A percentile compares a stretch with the other conserved stretches of the same genome.
Evolutionary conservation across 2,329 filamentous ascomycete genomes (phyloP).

Genomic region (Fusarium sp.): DNA sequence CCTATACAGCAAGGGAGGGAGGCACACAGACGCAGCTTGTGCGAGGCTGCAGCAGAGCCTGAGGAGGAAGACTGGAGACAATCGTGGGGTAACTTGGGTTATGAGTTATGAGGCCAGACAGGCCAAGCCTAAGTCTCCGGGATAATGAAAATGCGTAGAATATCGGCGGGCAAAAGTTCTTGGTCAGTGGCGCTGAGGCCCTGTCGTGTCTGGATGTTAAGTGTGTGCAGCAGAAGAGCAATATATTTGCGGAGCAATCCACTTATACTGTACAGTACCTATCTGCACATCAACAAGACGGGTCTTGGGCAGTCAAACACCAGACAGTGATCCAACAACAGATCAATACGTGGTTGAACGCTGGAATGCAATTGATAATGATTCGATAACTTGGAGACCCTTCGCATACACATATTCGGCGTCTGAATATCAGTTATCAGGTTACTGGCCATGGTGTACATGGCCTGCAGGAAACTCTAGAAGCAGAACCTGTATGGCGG

Average conservation of each 20-base stretch:
- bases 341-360: not conserved
- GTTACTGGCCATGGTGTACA: conserved; percentile 12
- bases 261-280: conserved; percentile 23
- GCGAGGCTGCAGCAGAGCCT: conserved; percentile 29
- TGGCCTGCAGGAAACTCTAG: conserved; percentile 4
- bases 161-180: conserved; percentile 4
- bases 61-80: conserved; percentile 16
- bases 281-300: conserved; percentile 21
- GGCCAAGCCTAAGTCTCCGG: conserved; percentile 15
- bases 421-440: conserved; percentile 1
- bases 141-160: conserved; percentile 23
- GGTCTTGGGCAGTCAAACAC: not conserved
- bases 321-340: conserved; percentile 10
- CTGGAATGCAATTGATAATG: not conserved
- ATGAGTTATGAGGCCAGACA: conserved; percentile 37
- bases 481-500: conserved; percentile 16
- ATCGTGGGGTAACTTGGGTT: conserved; percentile 17
- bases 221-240: conserved; percentile 39
- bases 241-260: conserved; percentile 30
- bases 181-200: conserved; percentile 26
- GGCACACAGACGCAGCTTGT: conserved; percentile 10
- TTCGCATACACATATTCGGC: not conserved
- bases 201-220: conserved; percentile 27
- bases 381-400: not conserved
- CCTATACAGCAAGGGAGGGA: conserved; percentile 7